Evolutionary conservation across 352 stramenopile species (phyloP).

Genomic region (Pythium monospermum): DNA sequence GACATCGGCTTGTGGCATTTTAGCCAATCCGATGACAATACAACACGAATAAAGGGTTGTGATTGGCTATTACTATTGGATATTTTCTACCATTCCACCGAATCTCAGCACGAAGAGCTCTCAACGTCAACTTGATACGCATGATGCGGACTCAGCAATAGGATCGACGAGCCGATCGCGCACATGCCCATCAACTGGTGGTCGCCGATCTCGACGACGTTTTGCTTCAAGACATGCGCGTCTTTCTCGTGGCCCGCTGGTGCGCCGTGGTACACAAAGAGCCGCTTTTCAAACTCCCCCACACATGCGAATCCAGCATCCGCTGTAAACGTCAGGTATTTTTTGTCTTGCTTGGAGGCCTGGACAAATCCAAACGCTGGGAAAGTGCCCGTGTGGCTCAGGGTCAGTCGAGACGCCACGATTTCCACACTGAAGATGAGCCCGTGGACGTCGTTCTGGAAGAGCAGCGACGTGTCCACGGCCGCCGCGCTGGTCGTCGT

Average conservation of each 20-base stretch:
- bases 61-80: constrained; percentile 13
- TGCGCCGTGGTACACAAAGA: constrained; percentile 68
- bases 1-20: constrained; percentile 17
- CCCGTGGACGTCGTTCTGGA: constrained; percentile 79
- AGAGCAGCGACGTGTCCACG: constrained; percentile 42
- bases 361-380: constrained; percentile 83
- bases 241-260: constrained; percentile 24
- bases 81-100: no score
- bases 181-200: constrained; percentile 59
- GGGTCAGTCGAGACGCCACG: constrained; percentile 15
- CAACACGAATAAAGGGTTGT: no score
- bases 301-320: constrained; percentile 56
- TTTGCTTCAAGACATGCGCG: constrained; percentile 51
- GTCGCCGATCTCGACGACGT: constrained; percentile 66
- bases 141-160: constrained; percentile 51
- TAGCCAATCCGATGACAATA: no score
- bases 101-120: no score
- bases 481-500: constrained; percentile 2
- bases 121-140: no score
- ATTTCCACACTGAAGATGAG: constrained; percentile 51
- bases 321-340: constrained; percentile 66
- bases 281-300: constrained; percentile 68
- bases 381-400: constrained; percentile 51
- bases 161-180: constrained; percentile 34
- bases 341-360: constrained; percentile 85